phyloP scores from a whole-genome alignment of 768 basidiomycete genomes.

The Agrocybe praecox region DNA sequence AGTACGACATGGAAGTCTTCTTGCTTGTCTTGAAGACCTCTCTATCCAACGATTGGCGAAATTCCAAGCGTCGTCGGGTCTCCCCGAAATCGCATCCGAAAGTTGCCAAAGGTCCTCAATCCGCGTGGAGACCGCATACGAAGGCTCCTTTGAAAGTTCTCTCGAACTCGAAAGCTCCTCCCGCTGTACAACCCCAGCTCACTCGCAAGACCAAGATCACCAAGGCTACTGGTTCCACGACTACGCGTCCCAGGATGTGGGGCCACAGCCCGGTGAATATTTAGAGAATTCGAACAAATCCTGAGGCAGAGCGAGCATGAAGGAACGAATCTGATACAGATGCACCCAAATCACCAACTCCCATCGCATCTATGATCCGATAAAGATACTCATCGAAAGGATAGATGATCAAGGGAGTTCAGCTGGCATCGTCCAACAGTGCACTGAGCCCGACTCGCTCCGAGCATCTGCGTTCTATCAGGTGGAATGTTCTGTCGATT shows the following conservation, averaged over 20 bases:
- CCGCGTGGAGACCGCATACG: not conserved
- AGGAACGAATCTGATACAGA: no score
- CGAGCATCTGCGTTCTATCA: no score
- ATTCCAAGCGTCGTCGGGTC: not conserved
- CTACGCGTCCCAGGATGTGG: not conserved
- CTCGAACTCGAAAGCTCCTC: no score
- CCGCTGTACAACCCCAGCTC: not conserved
- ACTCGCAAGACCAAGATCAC: not conserved
- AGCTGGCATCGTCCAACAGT: no score
- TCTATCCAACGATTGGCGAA: constrained; percentile 8
- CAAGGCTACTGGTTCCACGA: not conserved
- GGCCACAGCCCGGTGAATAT: not conserved
- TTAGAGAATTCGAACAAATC: not conserved
- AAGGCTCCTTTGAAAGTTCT: not conserved
- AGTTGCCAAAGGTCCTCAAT: not conserved
- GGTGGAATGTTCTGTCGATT: no score
- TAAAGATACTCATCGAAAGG: no score
- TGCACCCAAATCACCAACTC: no score
- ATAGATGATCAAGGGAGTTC: no score
- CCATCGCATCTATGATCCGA: no score
- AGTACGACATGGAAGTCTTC: constrained; percentile 20
- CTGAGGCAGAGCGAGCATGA: no score
- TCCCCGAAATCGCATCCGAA: not conserved
- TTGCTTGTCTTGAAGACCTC: constrained; percentile 18
- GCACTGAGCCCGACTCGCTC: no score